Conservation (phyloP, 225 moss, liverwort and hornwort species). For the Takakia lepidozioides region DNA sequence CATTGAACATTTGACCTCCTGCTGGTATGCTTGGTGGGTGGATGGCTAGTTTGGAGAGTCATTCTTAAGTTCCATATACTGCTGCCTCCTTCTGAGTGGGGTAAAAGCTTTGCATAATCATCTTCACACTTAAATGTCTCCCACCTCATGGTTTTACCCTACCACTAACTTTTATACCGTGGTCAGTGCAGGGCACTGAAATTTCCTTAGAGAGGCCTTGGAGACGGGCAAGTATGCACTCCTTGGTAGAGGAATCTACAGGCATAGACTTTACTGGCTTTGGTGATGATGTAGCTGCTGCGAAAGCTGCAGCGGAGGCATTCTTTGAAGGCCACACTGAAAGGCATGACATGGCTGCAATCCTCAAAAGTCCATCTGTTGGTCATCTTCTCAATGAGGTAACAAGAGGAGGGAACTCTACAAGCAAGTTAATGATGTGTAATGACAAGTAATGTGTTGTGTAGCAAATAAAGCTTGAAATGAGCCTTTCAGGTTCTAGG, state of each 20-base stretch:
- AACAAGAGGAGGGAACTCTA: too few species aligned
- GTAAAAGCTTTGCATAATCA: too few species aligned
- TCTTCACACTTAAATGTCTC: too few species aligned
- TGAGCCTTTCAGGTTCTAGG: too few species aligned
- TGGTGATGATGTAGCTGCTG: slow-evolving; percentile 56
- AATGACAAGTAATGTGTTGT: too few species aligned
- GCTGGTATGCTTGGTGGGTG: neutral
- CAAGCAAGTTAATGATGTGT: too few species aligned
- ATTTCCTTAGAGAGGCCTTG: slow-evolving; percentile 83
- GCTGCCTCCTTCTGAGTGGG: too few species aligned
- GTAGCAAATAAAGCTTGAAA: too few species aligned
- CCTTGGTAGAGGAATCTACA: slow-evolving; percentile 69
- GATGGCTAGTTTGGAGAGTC: neutral
- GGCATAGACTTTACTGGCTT: slow-evolving; percentile 60
- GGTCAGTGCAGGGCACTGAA: slow-evolving; percentile 72
- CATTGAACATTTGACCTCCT: neutral
- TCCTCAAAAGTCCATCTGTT: slow-evolving; percentile 58
- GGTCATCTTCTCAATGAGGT: slow-evolving; percentile 96
- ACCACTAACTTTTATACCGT: slow-evolving; percentile 14
- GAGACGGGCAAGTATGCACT: slow-evolving; percentile 87
- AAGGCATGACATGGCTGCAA: slow-evolving; percentile 40
- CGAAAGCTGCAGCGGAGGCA: slow-evolving; percentile 51
- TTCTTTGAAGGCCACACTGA: slow-evolving; percentile 44
- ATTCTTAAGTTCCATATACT: too few species aligned
- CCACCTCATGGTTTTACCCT: neutral